Percentiles rank a stretch among this genome's conserved stretches.
Evolutionary conservation across 768 basidiomycete genomes (phyloP).

Genomic region (Serendipita indica): DNA sequence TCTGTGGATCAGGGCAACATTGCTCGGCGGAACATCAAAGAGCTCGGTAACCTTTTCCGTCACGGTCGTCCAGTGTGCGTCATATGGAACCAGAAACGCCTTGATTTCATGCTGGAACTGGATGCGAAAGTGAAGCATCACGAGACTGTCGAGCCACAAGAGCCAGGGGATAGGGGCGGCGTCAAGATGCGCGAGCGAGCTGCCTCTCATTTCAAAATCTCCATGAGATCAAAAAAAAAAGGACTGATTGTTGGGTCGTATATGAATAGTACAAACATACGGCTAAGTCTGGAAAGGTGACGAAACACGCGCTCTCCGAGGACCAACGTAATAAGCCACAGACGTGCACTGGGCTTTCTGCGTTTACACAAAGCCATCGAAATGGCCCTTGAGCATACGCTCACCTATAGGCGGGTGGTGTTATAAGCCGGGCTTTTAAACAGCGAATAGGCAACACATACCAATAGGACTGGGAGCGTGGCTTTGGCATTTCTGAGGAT

Average conservation of each 20-base stretch:
- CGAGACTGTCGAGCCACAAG: not conserved
- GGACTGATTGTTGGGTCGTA: not conserved
- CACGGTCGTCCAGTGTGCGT: not conserved
- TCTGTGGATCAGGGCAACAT: slow-evolving; percentile 1
- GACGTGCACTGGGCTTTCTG: slow-evolving; percentile 32
- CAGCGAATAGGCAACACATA: not conserved
- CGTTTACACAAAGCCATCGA: slow-evolving; percentile 69
- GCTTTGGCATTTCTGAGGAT: slow-evolving; percentile 27
- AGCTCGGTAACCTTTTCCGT: not conserved
- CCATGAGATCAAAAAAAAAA: not conserved
- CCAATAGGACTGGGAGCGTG: slow-evolving; percentile 60
- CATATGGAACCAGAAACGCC: not conserved
- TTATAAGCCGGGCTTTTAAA: not conserved
- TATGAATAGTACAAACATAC: not conserved
- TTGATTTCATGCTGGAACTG: slow-evolving; percentile 1
- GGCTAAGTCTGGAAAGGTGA: not conserved
- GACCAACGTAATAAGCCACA: not conserved
- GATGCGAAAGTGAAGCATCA: slow-evolving; percentile 8
- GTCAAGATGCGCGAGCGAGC: not conserved
- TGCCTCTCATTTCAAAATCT: not conserved
- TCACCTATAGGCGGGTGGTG: slow-evolving; percentile 42
- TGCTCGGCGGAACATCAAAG: not conserved
- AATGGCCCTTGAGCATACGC: slow-evolving; percentile 79
- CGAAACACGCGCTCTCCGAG: not conserved
- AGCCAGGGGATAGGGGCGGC: not conserved